Base-by-base conservation (phyloP, 306 rosid species). In the Carpinus fangiana region DNA sequence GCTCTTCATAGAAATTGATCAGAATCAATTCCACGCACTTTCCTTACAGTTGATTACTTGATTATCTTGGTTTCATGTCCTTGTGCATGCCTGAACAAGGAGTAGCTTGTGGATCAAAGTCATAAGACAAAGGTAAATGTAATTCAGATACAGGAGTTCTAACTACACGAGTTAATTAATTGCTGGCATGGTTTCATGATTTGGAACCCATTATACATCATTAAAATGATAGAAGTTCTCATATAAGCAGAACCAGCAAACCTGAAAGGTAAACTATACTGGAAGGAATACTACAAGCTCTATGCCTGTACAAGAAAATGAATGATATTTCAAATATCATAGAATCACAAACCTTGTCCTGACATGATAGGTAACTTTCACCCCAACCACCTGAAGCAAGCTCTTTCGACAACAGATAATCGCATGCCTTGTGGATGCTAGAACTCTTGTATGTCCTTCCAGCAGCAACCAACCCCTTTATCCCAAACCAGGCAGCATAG, bases 341-440 rank as follows among this genome's bases (percentile, higher is more conserved):
- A 59, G 60, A 56, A 75, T 72, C 12, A 70, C n/a, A 71, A 4
- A 87, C 98, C 97, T 91, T 93, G 72, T 93, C 86, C 86, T 93
- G 98, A 84, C 93, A 85, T 38, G 97, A 93, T 73, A 91, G 86
- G 75, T 93, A 93, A 76, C 98, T 91, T 81, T 93, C 98, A 83
- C 83, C 93, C 97, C 98, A 93, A 38, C 98, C 97, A 84, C 97
- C 98, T 69, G 90, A 88, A 47, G 87, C 79, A 21, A 90, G 89
- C 81, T 93, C 92, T 84, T 93, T 89, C 10, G 92, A 93, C 57
- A 93, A 81, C 82, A 93, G 77, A 84, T 88, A 91, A 41, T 91
- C 87, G 82, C 98, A 93, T 70, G 90, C 98, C 82, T 87, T 91
- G 10, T 72, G 85, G 56, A 93, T 66, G 86, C 89, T 83, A 26